Percentiles rank a stretch among this genome's conserved stretches.
Conservation (phyloP, 75 land plant species). For the Pinus taeda region DNA sequence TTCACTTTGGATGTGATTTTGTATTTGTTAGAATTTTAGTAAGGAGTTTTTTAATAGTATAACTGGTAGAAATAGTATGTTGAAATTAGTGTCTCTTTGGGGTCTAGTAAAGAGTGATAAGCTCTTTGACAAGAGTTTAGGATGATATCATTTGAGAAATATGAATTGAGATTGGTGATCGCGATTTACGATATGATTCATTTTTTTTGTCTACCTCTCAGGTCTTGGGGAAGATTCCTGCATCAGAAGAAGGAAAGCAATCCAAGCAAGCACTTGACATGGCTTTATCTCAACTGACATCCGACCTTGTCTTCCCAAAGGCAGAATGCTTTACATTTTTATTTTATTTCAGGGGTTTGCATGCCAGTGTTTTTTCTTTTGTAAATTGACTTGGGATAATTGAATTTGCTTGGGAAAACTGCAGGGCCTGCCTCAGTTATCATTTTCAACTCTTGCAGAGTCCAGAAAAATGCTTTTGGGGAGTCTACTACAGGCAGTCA, state of each 20-base stretch:
- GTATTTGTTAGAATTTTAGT: no score
- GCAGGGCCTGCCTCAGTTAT: conserved; percentile 49
- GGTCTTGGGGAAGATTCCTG: conserved; percentile 26
- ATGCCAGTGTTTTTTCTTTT: not conserved
- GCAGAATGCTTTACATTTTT: conserved; percentile 8
- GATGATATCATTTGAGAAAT: not conserved
- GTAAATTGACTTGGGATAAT: not conserved
- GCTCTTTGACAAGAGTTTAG: not conserved
- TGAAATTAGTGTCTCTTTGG: not conserved
- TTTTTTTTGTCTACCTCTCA: conserved; percentile 5
- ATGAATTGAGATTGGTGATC: not conserved
- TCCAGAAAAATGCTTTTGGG: conserved; percentile 30
- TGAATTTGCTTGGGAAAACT: not conserved
- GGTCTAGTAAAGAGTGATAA: not conserved
- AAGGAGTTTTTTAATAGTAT: not conserved
- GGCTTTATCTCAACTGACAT: conserved; percentile 33
- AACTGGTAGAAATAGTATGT: not conserved
- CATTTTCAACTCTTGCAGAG: conserved; percentile 27
- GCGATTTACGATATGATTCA: not conserved
- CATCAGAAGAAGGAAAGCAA: conserved; percentile 19
- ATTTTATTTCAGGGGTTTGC: not conserved
- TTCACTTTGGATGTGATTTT: no score
- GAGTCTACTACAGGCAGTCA: conserved; percentile 32
- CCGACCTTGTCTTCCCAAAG: conserved; percentile 50
- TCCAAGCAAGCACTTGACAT: conserved; percentile 44